phyloP scores from a whole-genome alignment of 441 rosid species.

The Brassica hybrid region DNA sequence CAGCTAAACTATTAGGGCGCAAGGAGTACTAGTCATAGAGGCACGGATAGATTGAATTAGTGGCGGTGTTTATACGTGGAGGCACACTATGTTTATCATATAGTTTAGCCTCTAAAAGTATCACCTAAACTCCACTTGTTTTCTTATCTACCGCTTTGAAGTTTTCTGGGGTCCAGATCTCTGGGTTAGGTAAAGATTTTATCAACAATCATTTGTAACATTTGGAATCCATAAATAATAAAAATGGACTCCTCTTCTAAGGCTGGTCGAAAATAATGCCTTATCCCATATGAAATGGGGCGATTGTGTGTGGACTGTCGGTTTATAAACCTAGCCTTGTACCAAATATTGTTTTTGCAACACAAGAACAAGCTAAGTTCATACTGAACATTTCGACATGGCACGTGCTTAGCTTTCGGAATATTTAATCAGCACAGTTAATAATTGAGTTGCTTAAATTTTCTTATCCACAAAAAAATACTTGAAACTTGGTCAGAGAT shows the following conservation, averaged over 20 bases:
- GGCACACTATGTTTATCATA: constrained; percentile 21
- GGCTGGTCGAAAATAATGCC: background rate
- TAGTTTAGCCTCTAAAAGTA: constrained; percentile 38
- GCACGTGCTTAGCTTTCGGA: background rate
- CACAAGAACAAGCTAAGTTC: background rate
- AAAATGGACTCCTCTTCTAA: background rate
- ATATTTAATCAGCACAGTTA: background rate
- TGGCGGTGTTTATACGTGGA: constrained; percentile 40
- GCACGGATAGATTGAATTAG: constrained; percentile 28
- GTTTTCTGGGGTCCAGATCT: background rate
- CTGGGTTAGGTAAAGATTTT: background rate
- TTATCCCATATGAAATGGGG: background rate
- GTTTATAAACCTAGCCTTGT: background rate
- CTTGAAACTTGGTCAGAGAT: constrained; percentile 30
- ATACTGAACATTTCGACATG: background rate
- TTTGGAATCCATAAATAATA: background rate
- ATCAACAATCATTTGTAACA: background rate
- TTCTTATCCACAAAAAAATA: background rate
- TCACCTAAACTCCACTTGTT: constrained; percentile 32
- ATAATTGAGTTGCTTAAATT: background rate
- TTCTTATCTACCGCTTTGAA: background rate
- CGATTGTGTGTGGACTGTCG: background rate
- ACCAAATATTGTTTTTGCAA: background rate
- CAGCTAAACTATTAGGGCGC: constrained; percentile 22
- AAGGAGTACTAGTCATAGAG: constrained; percentile 40